A percentile compares a stretch with the other conserved stretches of the same genome.
phyloP scores from a whole-genome alignment of 2,329 filamentous ascomycete species.

The Chaetomiaceae sp. region DNA sequence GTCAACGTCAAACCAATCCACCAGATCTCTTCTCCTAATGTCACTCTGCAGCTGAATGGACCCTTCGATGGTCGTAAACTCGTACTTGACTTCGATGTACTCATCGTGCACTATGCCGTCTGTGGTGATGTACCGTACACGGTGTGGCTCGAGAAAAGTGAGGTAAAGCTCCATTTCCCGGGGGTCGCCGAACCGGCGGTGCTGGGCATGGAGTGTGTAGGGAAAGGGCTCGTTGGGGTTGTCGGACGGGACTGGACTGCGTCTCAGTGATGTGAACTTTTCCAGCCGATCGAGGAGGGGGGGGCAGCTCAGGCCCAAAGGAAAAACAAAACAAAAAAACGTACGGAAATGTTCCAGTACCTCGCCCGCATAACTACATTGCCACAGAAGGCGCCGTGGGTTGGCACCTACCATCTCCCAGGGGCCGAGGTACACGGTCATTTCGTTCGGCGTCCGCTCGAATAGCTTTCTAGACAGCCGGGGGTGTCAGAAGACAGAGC shows the following conservation, averaged over 20 bases:
- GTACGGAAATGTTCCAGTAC: constrained; percentile 49
- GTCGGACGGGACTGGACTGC: constrained; percentile 41
- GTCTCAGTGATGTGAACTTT: constrained; percentile 12
- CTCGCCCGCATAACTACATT: constrained; percentile 50
- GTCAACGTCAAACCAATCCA: constrained; percentile 50
- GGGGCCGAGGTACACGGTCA: constrained; percentile 49
- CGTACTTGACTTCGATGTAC: constrained; percentile 46
- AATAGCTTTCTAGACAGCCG: constrained; percentile 42
- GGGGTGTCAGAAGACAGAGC: constrained; percentile 18
- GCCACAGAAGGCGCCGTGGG: constrained; percentile 48
- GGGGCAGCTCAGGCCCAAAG: too few relatives aligned
- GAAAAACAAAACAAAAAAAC: constrained; percentile 21
- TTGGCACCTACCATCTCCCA: constrained; percentile 48
- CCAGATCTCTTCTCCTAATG: constrained; percentile 43
- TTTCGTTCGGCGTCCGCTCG: constrained; percentile 46
- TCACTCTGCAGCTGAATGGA: constrained; percentile 49
- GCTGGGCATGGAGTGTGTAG: constrained; percentile 47
- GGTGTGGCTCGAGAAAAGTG: constrained; percentile 45
- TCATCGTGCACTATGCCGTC: constrained; percentile 49
- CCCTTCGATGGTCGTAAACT: constrained; percentile 46
- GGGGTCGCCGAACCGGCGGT: constrained; percentile 48
- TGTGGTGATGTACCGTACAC: constrained; percentile 45
- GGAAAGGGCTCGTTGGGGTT: constrained; percentile 43
- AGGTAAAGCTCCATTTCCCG: constrained; percentile 48
- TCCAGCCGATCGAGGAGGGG: not conserved